Conservation (phyloP, 345 rosid species). For the Melaleuca alternifolia region DNA sequence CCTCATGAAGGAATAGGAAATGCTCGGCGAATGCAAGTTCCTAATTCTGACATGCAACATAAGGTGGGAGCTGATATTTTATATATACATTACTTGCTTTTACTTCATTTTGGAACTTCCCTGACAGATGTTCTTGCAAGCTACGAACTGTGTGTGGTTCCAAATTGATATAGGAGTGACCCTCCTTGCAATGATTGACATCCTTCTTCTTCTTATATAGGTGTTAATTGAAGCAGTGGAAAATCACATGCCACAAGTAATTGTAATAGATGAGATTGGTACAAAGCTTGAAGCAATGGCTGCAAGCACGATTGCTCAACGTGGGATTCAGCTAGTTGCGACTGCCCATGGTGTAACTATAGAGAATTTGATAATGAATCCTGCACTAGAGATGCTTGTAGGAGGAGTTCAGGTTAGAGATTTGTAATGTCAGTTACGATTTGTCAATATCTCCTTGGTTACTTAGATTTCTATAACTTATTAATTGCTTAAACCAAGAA, state of each 20-base stretch:
- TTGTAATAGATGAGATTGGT: constrained; percentile 91
- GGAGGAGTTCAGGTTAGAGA: constrained; percentile 80
- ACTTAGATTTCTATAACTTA: not conserved
- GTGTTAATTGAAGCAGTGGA: constrained; percentile 88
- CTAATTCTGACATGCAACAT: constrained; percentile 74
- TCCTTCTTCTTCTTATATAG: constrained; percentile 11
- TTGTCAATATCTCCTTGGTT: not conserved
- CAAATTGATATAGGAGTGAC: not conserved
- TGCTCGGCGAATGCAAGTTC: constrained; percentile 98
- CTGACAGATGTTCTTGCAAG: not conserved
- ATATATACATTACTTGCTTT: not conserved
- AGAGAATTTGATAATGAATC: constrained; percentile 82
- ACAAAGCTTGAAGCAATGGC: constrained; percentile 95
- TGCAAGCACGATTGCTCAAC: constrained; percentile 92
- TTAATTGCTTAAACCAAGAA: not conserved
- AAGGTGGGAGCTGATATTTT: constrained; percentile 31
- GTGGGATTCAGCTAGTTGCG: constrained; percentile 92
- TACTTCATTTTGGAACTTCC: not conserved
- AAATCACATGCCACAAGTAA: constrained; percentile 95
- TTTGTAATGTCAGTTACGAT: not conserved
- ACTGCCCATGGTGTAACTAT: constrained; percentile 85
- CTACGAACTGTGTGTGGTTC: not conserved
- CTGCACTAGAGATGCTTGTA: constrained; percentile 82
- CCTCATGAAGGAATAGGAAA: constrained; percentile 90
- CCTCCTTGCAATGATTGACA: not conserved